phyloP scores from a whole-genome alignment of 768 basidiomycete genomes.

The Rhizopogon vulgaris region DNA sequence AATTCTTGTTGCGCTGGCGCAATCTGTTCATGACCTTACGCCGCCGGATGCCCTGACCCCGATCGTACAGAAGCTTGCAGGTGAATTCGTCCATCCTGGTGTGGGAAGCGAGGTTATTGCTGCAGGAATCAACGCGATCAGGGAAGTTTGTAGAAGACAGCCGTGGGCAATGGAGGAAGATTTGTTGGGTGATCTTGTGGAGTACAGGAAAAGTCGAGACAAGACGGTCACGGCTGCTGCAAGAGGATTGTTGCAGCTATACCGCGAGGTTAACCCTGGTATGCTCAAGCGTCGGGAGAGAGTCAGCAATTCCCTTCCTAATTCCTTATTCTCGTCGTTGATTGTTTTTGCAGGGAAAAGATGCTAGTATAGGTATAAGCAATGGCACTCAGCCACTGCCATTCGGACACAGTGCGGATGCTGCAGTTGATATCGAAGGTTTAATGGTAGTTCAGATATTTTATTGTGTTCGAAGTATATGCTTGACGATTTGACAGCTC shows the following conservation, averaged over 20 bases:
- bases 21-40: constrained; percentile 91
- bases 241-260: constrained; percentile 81
- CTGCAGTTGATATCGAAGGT: constrained; percentile 84
- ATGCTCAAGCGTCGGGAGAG: constrained; percentile 86
- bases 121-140: constrained; percentile 92
- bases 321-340: neutral
- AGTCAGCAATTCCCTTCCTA: constrained; percentile 34
- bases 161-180: constrained; percentile 98
- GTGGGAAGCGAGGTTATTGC: constrained; percentile 94
- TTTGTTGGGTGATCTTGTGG: constrained; percentile 83
- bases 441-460: constrained; percentile 53
- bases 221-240: constrained; percentile 90
- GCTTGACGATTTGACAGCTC: constrained; percentile 41
- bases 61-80: constrained; percentile 84
- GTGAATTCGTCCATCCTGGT: constrained; percentile 96
- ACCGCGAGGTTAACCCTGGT: constrained; percentile 92
- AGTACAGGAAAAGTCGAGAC: constrained; percentile 93
- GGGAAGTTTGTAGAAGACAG: constrained; percentile 91
- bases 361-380: constrained; percentile 73
- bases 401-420: constrained; percentile 74
- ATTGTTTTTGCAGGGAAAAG: constrained; percentile 66
- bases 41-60: constrained; percentile 91
- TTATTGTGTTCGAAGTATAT: neutral
- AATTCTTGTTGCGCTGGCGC: constrained; percentile 90
- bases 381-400: constrained; percentile 61